Evolutionary conservation across 129 eudicot species (phyloP).

Genomic region (Pulicaria dysenterica): DNA sequence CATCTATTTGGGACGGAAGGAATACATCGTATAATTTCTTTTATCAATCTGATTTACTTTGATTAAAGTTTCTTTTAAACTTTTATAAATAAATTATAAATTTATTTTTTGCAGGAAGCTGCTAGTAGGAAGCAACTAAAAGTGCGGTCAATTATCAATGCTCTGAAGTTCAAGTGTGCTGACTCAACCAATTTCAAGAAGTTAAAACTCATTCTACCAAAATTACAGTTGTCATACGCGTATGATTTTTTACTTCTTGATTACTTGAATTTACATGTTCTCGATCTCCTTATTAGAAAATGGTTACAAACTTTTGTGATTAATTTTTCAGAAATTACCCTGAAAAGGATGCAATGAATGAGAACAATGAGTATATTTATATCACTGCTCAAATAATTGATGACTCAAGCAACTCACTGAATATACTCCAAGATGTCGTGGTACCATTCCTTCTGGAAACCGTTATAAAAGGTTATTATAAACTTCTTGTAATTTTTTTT

Average conservation of each 20-base stretch:
- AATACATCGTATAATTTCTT: not conserved
- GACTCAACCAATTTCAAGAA: conserved; percentile 39
- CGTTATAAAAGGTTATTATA: conserved; percentile 72
- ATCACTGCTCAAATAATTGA: conserved; percentile 55
- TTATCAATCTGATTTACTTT: not conserved
- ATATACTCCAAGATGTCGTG: conserved; percentile 65
- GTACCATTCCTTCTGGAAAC: conserved; percentile 70
- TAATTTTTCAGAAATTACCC: conserved; percentile 51
- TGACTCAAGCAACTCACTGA: conserved; percentile 38
- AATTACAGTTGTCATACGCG: conserved; percentile 60
- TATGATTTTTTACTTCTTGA: conserved; percentile 40
- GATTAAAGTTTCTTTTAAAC: not conserved
- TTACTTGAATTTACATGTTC: not conserved
- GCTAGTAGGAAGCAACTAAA: conserved; percentile 48
- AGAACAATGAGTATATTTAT: conserved; percentile 42
- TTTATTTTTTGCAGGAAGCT: conserved; percentile 56
- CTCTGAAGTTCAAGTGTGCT: conserved; percentile 50
- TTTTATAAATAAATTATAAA: too few species aligned
- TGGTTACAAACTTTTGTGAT: conserved; percentile 18
- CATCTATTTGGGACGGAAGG: too few species aligned
- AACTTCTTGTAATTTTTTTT: not conserved
- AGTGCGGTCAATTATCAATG: conserved; percentile 50
- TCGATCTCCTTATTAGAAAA: conserved; percentile 1
- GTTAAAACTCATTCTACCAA: conserved; percentile 49
- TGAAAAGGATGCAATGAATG: conserved; percentile 35